Conservation (phyloP, 2,329 filamentous ascomycete species). For the Aspergillus sp. region DNA sequence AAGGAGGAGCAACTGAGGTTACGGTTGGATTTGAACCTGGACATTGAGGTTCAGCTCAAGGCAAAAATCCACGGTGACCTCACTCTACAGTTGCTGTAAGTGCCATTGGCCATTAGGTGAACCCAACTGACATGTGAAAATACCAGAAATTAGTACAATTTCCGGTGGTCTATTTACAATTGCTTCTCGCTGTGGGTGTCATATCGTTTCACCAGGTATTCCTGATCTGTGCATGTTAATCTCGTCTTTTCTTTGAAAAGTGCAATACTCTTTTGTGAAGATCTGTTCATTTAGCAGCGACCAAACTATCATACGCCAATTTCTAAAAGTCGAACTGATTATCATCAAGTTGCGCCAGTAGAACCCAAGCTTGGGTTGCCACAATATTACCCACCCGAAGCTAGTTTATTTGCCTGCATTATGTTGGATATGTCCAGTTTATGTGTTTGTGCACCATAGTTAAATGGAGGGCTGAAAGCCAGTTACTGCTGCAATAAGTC, state of each 20-base stretch:
- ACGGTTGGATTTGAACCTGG: constrained; percentile 70
- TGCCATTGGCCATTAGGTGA: background rate
- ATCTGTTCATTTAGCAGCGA: too few species aligned
- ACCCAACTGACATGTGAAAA: background rate
- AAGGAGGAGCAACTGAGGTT: constrained; percentile 62
- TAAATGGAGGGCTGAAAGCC: background rate
- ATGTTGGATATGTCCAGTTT: too few species aligned
- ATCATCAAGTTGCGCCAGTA: too few species aligned
- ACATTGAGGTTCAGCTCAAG: constrained; percentile 78
- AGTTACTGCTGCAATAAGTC: background rate
- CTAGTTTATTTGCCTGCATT: too few species aligned
- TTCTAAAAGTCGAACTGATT: too few species aligned
- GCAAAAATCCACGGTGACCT: constrained; percentile 78
- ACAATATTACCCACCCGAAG: too few species aligned
- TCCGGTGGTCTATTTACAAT: too few species aligned
- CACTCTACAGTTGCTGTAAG: constrained; percentile 67
- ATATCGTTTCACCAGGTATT: too few species aligned
- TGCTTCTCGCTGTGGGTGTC: too few species aligned
- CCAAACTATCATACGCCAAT: too few species aligned
- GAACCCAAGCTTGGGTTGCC: too few species aligned
- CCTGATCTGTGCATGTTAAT: background rate
- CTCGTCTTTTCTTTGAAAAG: background rate
- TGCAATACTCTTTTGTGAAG: background rate
- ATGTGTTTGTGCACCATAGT: too few species aligned
- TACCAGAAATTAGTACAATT: constrained; percentile 23